phyloP scores from a whole-genome alignment of 768 basidiomycete species.

The Suillus variegatus region DNA sequence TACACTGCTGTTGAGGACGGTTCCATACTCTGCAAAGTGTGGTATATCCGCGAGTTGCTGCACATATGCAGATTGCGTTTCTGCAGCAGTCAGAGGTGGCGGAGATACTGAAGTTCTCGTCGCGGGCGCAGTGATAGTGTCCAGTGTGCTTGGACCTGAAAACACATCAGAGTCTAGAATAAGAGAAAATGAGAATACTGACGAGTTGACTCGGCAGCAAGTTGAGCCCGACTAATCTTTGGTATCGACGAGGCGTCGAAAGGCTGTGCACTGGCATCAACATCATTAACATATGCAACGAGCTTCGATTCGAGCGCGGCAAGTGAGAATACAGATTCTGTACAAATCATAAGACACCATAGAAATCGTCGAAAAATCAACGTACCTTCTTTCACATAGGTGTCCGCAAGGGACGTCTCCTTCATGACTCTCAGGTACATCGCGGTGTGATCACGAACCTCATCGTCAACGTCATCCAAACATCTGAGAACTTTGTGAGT shows the following conservation, averaged over 20 bases:
- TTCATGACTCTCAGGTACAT: constrained; percentile 87
- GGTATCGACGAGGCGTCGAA: constrained; percentile 88
- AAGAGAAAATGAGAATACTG: constrained; percentile 31
- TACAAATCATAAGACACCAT: not conserved
- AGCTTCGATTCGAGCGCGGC: constrained; percentile 88
- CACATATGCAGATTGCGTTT: constrained; percentile 85
- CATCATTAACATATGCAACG: constrained; percentile 90
- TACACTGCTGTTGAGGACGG: constrained; percentile 82
- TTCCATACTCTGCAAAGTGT: constrained; percentile 82
- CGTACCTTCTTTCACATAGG: constrained; percentile 91
- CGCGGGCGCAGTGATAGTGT: constrained; percentile 76
- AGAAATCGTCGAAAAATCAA: constrained; percentile 6
- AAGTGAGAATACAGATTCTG: constrained; percentile 94
- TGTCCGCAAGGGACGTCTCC: constrained; percentile 77
- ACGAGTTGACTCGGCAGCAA: constrained; percentile 87
- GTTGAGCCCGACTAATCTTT: constrained; percentile 92
- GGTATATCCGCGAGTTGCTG: constrained; percentile 86
- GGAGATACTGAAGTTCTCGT: constrained; percentile 59
- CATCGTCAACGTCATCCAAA: constrained; percentile 97
- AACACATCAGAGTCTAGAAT: constrained; percentile 15
- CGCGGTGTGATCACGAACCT: constrained; percentile 96
- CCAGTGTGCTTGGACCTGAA: constrained; percentile 80
- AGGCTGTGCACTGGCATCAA: constrained; percentile 63
- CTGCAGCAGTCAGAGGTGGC: constrained; percentile 79
- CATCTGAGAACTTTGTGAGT: constrained; percentile 52